Evolutionary conservation across 352 stramenopile species (phyloP), one percentile per base, ranked within the genome.

Genomic region (Phytophthora meadii): DNA sequence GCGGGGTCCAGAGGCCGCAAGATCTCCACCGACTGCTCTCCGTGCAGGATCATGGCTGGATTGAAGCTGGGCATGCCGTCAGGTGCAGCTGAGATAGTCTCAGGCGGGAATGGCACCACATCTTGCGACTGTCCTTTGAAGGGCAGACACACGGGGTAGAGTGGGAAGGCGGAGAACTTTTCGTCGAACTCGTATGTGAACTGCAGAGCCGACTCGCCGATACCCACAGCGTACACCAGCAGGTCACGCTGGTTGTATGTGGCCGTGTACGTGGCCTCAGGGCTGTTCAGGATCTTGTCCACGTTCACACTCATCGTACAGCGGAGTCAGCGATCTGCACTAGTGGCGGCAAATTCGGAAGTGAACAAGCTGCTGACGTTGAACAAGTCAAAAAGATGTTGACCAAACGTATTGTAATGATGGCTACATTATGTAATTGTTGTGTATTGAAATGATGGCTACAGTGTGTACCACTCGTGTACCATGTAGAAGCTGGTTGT

Each of bases 181-280:
- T 91, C 84, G 54, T 93, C 56, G 59, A 81, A 91, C 68, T 97
- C 92, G 75, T 97, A 95, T 47, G 88, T 94, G 74, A 96, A 97
- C 65, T 93, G 85, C 41, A 96, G 76, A 30, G 89, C 76, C 2
- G 79, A 82, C 62, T 90, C 92, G 65, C 92, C 90, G 59, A 97
- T 97, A 52, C 89, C 90, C 53, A 88, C 77, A 15, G 90, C 88
- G 69, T 97, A 97, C 28, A 95, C 19, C 63, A 97, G 64, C 61
- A 97, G 77, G 70, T 97, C 92, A 65, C 90, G 88, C 74, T 93
- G 79, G 73, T 92, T 97, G 81, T 97, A 97, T 9, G 62, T 77
- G 50, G 77, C 84, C 36, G 74, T 68, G 71, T 88, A 94, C 17
- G 52, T 68, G 44, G 79, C 69, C 45, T 75, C 74, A 4, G 74